phyloP scores from a whole-genome alignment of 768 basidiomycete species.

The Boletus vinaceobasis region DNA sequence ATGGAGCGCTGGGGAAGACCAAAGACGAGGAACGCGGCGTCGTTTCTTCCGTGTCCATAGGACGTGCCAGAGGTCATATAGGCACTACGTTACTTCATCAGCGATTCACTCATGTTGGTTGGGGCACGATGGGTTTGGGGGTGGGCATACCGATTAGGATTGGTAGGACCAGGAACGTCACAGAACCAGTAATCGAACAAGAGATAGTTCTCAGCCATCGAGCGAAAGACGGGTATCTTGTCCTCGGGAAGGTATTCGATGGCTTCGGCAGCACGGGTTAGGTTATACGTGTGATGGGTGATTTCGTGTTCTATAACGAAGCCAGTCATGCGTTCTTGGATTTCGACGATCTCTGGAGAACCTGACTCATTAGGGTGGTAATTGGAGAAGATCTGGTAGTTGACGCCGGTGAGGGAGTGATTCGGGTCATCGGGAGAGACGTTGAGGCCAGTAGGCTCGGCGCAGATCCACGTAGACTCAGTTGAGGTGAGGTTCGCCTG shows the following conservation, averaged over 20 bases:
- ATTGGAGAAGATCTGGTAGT: conserved; percentile 20
- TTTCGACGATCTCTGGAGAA: neutral
- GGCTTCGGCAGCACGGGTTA: conserved; percentile 17
- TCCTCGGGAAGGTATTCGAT: conserved; percentile 21
- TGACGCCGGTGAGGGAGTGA: conserved; percentile 22
- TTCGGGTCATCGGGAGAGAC: conserved; percentile 26
- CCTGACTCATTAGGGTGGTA: conserved; percentile 22
- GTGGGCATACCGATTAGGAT: conserved; percentile 21
- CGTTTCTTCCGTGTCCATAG: conserved; percentile 21
- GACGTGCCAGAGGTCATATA: conserved; percentile 28
- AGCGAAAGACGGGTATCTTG: conserved; percentile 22
- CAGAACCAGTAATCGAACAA: conserved; percentile 25
- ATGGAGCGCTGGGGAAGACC: conserved; percentile 27
- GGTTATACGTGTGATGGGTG: conserved; percentile 9
- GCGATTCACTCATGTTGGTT: neutral
- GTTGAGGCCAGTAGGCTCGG: conserved; percentile 13
- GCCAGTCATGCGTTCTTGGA: conserved; percentile 18
- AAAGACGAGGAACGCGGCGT: conserved; percentile 13
- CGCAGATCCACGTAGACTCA: conserved; percentile 16
- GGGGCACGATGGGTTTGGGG: neutral
- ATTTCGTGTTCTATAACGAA: conserved; percentile 21
- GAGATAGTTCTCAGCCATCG: conserved; percentile 23
- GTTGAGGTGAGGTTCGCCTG: conserved; percentile 14
- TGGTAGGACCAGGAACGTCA: conserved; percentile 26
- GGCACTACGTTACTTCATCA: conserved; percentile 5